phyloP scores from a whole-genome alignment of 73 alveolate genomes.

The Tetrahymena borealis region DNA sequence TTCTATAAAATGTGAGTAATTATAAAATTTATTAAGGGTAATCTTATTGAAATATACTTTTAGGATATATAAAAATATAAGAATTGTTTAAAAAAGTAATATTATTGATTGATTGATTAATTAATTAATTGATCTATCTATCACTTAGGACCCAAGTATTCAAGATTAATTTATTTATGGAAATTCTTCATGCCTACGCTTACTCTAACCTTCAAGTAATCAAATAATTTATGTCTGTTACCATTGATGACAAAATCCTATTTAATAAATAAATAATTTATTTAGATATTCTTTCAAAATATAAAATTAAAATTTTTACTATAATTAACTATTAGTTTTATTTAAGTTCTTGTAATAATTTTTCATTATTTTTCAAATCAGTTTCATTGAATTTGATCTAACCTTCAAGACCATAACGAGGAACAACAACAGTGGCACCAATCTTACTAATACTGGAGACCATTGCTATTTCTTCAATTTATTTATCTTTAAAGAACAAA shows the following conservation, averaged over 20 bases:
- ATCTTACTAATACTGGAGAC: slow-evolving; percentile 55
- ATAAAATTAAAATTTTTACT: neutral
- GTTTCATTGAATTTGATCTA: slow-evolving; percentile 1
- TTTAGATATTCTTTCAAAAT: neutral
- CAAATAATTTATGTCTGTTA: slow-evolving; percentile 2
- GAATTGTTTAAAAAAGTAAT: too few species aligned
- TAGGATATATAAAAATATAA: too few species aligned
- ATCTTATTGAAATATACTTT: too few species aligned
- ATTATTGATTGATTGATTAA: too few species aligned
- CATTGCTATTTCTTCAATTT: slow-evolving; percentile 58
- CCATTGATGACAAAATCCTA: slow-evolving; percentile 7
- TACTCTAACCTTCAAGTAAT: slow-evolving; percentile 23
- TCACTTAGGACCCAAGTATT: slow-evolving; percentile 7
- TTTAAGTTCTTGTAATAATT: neutral
- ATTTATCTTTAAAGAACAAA: slow-evolving; percentile 53
- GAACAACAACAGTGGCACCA: slow-evolving; percentile 65
- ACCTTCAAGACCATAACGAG: slow-evolving; percentile 75
- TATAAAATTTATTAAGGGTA: too few species aligned
- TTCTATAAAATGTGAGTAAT: too few species aligned
- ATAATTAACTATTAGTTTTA: neutral
- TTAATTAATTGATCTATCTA: too few species aligned
- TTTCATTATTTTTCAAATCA: neutral
- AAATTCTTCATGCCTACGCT: slow-evolving; percentile 22
- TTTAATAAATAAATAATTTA: neutral
- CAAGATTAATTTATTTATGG: slow-evolving; percentile 28